Evolutionary conservation across 83 land plant genomes (phyloP).

Genomic region (Picea abies): DNA sequence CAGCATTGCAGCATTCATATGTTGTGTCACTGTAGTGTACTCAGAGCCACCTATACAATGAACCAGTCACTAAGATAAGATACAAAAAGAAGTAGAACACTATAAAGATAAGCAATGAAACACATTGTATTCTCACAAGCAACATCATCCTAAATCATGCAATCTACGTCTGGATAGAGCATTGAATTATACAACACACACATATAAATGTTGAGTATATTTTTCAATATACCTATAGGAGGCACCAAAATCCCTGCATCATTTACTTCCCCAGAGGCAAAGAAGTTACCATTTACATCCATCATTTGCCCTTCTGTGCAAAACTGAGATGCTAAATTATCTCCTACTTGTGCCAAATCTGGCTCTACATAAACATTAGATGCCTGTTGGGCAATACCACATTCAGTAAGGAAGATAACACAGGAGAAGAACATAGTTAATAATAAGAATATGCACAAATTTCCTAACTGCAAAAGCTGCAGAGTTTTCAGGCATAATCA

Average conservation of each 20-base stretch:
- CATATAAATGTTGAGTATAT: too few relatives aligned
- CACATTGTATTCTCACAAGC: background rate
- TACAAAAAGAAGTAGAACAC: background rate
- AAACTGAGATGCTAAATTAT: constrained; percentile 1
- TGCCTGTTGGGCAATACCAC: constrained; percentile 7
- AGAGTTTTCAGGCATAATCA: background rate
- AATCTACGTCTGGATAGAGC: too few relatives aligned
- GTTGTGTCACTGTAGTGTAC: background rate
- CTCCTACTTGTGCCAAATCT: background rate
- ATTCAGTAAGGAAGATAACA: background rate
- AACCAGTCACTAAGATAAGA: background rate
- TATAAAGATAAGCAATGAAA: background rate
- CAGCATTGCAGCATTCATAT: background rate
- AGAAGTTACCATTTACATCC: background rate
- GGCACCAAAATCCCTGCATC: constrained; percentile 1
- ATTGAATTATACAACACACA: background rate
- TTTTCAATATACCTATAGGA: background rate
- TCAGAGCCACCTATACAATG: constrained; percentile 10
- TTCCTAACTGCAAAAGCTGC: background rate
- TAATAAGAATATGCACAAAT: background rate
- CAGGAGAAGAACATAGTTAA: background rate
- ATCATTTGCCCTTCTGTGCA: background rate
- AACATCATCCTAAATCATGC: background rate
- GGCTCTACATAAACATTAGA: background rate
- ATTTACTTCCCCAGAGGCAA: background rate